These are phyloP conservation scores for Talaromyces sp. DNA, from an alignment of 2,329 filamentous ascomycete genomes.

Conservation along the genomic window DNA sequence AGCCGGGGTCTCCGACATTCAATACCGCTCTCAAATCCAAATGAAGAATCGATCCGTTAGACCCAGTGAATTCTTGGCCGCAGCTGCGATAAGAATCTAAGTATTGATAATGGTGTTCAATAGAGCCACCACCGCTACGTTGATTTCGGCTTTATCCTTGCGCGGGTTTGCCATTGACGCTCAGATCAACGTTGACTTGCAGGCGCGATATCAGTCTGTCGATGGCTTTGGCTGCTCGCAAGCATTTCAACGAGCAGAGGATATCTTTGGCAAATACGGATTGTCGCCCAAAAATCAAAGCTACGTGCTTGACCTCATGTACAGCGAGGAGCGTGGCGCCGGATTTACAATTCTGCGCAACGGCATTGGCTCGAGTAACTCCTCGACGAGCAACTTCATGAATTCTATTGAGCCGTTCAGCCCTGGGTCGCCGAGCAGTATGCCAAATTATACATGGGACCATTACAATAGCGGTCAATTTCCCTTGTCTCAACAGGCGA, in stretches of 20 bases:
- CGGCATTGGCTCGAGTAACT: slow-evolving; percentile 43
- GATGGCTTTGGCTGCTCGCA: slow-evolving; percentile 51
- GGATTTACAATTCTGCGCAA: slow-evolving; percentile 52
- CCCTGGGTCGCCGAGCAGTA: slow-evolving; percentile 42
- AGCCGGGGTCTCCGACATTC: background rate
- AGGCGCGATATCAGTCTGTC: slow-evolving; percentile 32
- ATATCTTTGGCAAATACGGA: slow-evolving; percentile 33
- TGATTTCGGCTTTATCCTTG: background rate
- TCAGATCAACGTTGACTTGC: slow-evolving; percentile 24
- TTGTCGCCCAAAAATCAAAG: slow-evolving; percentile 23
- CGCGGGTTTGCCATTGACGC: background rate
- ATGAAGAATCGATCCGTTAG: background rate
- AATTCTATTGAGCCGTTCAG: slow-evolving; percentile 44
- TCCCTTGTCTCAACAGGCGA: slow-evolving; percentile 50
- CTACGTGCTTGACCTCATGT: slow-evolving; percentile 46
- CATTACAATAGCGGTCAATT: slow-evolving; percentile 50
- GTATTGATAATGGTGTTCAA: background rate
- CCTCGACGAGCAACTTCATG: slow-evolving; percentile 19
- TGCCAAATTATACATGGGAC: slow-evolving; percentile 47
- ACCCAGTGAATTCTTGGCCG: background rate
- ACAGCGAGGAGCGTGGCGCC: slow-evolving; percentile 45
- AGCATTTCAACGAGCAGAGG: slow-evolving; percentile 46
- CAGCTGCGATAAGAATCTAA: background rate
- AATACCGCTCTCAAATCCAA: background rate
- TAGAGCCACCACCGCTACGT: background rate